Evolutionary conservation across 768 basidiomycete species (phyloP).

Genomic region (Lactarius deliciosus): DNA sequence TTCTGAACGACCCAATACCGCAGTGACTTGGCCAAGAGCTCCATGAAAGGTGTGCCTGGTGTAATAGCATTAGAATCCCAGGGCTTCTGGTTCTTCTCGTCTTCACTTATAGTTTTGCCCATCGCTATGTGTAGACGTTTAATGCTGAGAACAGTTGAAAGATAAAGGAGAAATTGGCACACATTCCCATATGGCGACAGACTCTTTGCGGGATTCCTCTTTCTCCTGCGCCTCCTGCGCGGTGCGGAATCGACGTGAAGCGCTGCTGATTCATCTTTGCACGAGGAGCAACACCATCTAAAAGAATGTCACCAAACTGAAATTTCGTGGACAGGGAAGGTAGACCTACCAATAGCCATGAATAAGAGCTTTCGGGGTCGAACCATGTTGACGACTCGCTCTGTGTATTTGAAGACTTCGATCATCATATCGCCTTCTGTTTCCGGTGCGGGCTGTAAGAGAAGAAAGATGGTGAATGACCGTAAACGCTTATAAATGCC

Average conservation of each 20-base stretch:
- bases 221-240: slow-evolving; percentile 95
- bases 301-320: not conserved
- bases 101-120: slow-evolving; percentile 83
- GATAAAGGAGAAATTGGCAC: slow-evolving; percentile 27
- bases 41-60: slow-evolving; percentile 98
- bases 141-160: not conserved
- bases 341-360: slow-evolving; percentile 89
- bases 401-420: slow-evolving; percentile 95
- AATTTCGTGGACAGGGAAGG: slow-evolving; percentile 18
- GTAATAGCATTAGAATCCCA: slow-evolving; percentile 99
- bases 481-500: slow-evolving; percentile 1
- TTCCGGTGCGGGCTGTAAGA: slow-evolving; percentile 81
- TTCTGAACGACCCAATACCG: slow-evolving; percentile 97
- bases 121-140: slow-evolving; percentile 55
- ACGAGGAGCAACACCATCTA: slow-evolving; percentile 95
- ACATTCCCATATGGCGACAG: slow-evolving; percentile 86
- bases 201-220: slow-evolving; percentile 81
- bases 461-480: slow-evolving; percentile 6
- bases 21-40: slow-evolving; percentile 79
- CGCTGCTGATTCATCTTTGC: slow-evolving; percentile 99
- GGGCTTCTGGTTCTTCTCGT: slow-evolving; percentile 76
- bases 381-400: slow-evolving; percentile 96
- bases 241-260: slow-evolving; percentile 91
- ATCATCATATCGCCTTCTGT: slow-evolving; percentile 99
- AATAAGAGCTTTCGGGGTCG: slow-evolving; percentile 92